These are phyloP conservation scores for Leishmania tarentolae DNA, from an alignment of 208 protist species.

Conservation along the genomic window DNA sequence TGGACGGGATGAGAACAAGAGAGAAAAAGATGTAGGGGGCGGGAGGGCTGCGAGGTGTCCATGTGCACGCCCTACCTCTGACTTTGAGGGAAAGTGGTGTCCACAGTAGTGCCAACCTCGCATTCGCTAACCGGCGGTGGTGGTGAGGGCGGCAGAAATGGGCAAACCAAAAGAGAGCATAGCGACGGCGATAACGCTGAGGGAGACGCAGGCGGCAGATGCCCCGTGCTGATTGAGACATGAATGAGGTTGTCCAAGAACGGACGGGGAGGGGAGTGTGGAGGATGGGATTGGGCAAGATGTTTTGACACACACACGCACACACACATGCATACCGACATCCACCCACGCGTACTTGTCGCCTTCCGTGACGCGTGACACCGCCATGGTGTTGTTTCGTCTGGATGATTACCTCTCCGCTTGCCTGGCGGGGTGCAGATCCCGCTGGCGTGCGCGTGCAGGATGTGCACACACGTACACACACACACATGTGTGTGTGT, in stretches of 20 bases:
- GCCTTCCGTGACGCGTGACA: neutral
- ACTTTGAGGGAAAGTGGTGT: neutral
- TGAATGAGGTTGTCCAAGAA: neutral
- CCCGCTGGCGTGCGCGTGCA: neutral
- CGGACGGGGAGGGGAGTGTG: neutral
- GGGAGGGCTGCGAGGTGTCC: neutral
- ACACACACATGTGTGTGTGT: neutral
- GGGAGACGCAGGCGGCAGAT: neutral
- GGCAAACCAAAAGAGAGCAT: neutral
- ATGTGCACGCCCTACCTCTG: neutral
- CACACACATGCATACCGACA: neutral
- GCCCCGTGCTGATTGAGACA: neutral
- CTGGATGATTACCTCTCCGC: neutral
- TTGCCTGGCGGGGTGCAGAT: neutral
- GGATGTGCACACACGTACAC: no score
- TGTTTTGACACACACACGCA: neutral
- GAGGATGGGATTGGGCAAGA: neutral
- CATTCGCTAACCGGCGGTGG: neutral
- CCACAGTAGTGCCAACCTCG: neutral
- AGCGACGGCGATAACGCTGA: neutral
- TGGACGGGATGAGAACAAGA: neutral
- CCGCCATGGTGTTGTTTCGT: neutral
- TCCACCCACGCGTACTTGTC: neutral
- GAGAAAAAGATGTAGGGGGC: neutral
- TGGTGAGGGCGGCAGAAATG: neutral